Percentiles rank a stretch among this genome's conserved stretches.
Conservation (phyloP, 2,329 filamentous ascomycete species). For the Xylariaceae sp. region DNA sequence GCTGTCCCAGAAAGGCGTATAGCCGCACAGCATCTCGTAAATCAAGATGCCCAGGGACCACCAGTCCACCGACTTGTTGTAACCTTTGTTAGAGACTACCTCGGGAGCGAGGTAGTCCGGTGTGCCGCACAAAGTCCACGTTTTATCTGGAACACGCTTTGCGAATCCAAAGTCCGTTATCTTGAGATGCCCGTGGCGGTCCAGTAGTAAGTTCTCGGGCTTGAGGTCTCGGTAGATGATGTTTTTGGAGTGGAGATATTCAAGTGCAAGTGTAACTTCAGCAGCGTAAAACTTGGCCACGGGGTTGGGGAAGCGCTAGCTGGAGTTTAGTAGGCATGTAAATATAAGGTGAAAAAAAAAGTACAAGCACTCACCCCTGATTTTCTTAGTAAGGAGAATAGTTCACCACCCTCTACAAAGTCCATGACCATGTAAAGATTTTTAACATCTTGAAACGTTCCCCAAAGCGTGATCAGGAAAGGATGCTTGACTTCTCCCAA, state of each 20-base stretch:
- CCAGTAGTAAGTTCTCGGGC: conserved; percentile 86
- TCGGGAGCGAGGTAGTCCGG: conserved; percentile 97
- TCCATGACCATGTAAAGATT: conserved; percentile 99
- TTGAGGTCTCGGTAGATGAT: conserved; percentile 99
- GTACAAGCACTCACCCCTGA: conserved; percentile 62
- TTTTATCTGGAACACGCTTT: conserved; percentile 97
- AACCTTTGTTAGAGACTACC: conserved; percentile 98
- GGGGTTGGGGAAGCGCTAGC: conserved; percentile 94
- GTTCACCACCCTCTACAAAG: conserved; percentile 96
- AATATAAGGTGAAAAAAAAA: not conserved
- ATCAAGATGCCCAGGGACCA: conserved; percentile 98
- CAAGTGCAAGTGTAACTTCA: conserved; percentile 90
- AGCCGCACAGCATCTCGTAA: conserved; percentile 99
- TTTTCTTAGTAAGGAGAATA: conserved; percentile 92
- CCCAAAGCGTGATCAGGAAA: conserved; percentile 96
- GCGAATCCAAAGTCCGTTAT: conserved; percentile 99
- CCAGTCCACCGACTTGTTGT: conserved; percentile 99
- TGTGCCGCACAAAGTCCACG: conserved; percentile 96
- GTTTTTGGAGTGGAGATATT: conserved; percentile 90
- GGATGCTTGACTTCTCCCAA: conserved; percentile 95
- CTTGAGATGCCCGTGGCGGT: conserved; percentile 90
- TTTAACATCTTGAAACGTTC: conserved; percentile 91
- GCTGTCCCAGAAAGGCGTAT: conserved; percentile 98
- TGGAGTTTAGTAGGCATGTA: conserved; percentile 14
- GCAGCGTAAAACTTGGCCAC: conserved; percentile 99